Percentiles rank a stretch among this genome's conserved stretches.
phyloP scores from a whole-genome alignment of 2,329 filamentous ascomycete genomes.

The Fusarium sp. region DNA sequence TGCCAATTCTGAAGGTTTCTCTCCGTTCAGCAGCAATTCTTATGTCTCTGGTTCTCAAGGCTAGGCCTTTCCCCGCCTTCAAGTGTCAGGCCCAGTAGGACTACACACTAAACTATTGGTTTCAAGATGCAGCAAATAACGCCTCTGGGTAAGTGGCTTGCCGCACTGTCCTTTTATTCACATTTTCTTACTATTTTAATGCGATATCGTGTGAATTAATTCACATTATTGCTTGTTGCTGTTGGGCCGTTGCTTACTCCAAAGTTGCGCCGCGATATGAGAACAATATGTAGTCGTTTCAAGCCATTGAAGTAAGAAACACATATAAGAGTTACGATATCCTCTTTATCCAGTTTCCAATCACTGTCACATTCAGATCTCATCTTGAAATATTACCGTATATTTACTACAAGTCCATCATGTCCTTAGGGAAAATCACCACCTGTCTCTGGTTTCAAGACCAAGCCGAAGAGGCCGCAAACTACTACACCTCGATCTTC shows the following conservation, averaged over 20 bases:
- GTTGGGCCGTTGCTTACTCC: not conserved
- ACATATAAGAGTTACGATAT: not conserved
- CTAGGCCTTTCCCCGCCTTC: slow-evolving; percentile 12
- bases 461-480: slow-evolving; percentile 57
- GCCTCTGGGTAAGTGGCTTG: slow-evolving; percentile 33
- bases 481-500: slow-evolving; percentile 58
- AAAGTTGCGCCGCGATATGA: slow-evolving; percentile 6
- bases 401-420: slow-evolving; percentile 5
- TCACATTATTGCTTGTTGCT: not conserved
- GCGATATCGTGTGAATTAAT: slow-evolving; percentile 10
- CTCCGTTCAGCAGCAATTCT: slow-evolving; percentile 14
- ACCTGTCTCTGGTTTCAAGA: slow-evolving; percentile 58
- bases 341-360: not conserved
- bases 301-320: slow-evolving; percentile 9
- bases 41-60: slow-evolving; percentile 1
- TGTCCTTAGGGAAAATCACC: slow-evolving; percentile 45
- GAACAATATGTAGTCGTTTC: slow-evolving; percentile 1
- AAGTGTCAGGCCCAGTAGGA: not conserved
- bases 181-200: slow-evolving; percentile 10
- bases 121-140: not conserved
- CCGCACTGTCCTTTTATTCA: slow-evolving; percentile 18
- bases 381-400: not conserved
- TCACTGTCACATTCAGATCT: not conserved
- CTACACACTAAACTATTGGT: slow-evolving; percentile 14
- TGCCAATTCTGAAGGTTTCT: not conserved